Conservation (phyloP, 345 rosid genomes). For the Eucalyptus rudis region DNA sequence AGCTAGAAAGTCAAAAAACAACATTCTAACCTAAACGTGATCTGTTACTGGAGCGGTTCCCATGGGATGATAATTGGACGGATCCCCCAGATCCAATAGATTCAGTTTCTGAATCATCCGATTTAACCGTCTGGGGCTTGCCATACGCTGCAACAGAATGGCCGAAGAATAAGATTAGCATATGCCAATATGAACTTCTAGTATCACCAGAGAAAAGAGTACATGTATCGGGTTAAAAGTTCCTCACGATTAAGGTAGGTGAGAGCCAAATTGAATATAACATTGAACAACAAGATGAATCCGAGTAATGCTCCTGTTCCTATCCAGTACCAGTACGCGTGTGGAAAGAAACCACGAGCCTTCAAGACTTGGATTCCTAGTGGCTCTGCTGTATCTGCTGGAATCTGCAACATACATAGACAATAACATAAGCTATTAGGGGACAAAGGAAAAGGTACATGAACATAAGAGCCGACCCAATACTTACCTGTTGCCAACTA, state of each 20-base stretch:
- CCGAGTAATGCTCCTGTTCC: conserved; percentile 33
- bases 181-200: background rate
- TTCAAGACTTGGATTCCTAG: conserved; percentile 34
- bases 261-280: conserved; percentile 22
- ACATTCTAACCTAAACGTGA: background rate
- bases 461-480: background rate
- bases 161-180: background rate
- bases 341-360: conserved; percentile 26
- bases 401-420: background rate
- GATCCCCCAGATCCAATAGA: background rate
- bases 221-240: background rate
- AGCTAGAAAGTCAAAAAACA: background rate
- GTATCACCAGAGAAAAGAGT: background rate
- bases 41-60: background rate
- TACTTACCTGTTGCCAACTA: conserved; percentile 26
- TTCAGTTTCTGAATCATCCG: background rate
- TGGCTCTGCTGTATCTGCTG: background rate
- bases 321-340: conserved; percentile 54
- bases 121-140: conserved; percentile 10
- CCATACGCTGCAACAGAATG: conserved; percentile 16
- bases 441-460: background rate
- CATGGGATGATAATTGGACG: background rate
- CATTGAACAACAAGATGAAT: conserved; percentile 25
- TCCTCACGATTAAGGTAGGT: conserved; percentile 37
- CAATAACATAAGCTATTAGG: background rate